These are phyloP conservation scores for Epipyxis sp. DNA, from an alignment of 108 stramenopile genomes.

Conservation along the genomic window DNA sequence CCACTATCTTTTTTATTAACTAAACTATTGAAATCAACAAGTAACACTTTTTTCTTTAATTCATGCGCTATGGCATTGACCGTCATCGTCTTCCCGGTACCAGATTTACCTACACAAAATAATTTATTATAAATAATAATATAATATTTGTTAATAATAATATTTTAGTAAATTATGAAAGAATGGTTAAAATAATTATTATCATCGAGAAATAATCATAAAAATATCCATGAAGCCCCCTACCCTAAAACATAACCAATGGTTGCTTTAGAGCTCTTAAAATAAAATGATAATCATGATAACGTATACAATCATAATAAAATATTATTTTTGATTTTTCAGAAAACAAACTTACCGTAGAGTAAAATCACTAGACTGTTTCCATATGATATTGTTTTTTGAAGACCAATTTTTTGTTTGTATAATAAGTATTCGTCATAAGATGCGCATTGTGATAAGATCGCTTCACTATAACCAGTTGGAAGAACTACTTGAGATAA, in stretches of 20 bases:
- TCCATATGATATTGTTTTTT: constrained; percentile 18
- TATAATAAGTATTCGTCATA: constrained; percentile 13
- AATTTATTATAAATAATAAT: constrained; percentile 9
- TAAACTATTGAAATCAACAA: constrained; percentile 20
- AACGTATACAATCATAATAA: too few relatives aligned
- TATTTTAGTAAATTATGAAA: too few relatives aligned
- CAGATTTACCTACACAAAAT: constrained; percentile 20
- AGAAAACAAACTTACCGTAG: constrained; percentile 16
- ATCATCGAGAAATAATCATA: too few relatives aligned
- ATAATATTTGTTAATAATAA: neutral
- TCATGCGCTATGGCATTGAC: constrained; percentile 22
- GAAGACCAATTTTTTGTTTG: neutral
- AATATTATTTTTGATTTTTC: too few relatives aligned
- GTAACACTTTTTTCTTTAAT: constrained; percentile 32
- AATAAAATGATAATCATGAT: too few relatives aligned
- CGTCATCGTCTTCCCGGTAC: constrained; percentile 41
- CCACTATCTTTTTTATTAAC: neutral
- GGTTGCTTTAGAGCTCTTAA: too few relatives aligned
- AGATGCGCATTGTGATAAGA: neutral
- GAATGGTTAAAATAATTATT: too few relatives aligned
- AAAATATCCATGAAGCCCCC: too few relatives aligned
- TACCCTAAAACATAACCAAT: too few relatives aligned
- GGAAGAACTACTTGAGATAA: constrained; percentile 31
- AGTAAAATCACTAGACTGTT: constrained; percentile 4
- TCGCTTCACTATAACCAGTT: neutral